These are phyloP conservation scores for Balansia obtecta DNA, from an alignment of 2,329 filamentous ascomycete species.

Conservation along the genomic window DNA sequence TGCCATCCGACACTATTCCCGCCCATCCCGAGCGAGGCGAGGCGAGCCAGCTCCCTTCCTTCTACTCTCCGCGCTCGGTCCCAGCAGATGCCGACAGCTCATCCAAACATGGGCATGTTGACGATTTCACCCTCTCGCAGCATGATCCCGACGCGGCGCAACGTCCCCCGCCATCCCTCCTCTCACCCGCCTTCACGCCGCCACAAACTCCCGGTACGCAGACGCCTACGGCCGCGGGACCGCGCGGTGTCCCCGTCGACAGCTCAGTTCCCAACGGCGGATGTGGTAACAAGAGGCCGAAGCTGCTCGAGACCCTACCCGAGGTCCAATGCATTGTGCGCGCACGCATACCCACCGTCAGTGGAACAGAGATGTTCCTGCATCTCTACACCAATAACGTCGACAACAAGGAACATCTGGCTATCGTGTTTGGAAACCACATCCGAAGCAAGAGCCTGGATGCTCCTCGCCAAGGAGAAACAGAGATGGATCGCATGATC, in stretches of 20 bases:
- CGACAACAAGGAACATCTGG: slow-evolving; percentile 91
- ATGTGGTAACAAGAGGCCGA: slow-evolving; percentile 53
- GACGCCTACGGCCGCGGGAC: slow-evolving; percentile 32
- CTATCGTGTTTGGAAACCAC: slow-evolving; percentile 85
- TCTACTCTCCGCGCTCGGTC: slow-evolving; percentile 31
- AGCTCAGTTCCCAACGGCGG: slow-evolving; percentile 44
- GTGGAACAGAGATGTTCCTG: slow-evolving; percentile 90
- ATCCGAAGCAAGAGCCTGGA: slow-evolving; percentile 68
- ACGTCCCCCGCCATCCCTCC: slow-evolving; percentile 50
- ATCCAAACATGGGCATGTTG: slow-evolving; percentile 14
- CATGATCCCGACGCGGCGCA: slow-evolving; percentile 8
- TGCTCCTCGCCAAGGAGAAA: slow-evolving; percentile 60
- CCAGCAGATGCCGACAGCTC: slow-evolving; percentile 16
- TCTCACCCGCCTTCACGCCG: slow-evolving; percentile 78
- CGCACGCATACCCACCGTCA: slow-evolving; percentile 85
- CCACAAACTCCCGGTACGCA: slow-evolving; percentile 49
- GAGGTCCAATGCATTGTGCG: slow-evolving; percentile 88
- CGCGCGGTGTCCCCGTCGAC: slow-evolving; percentile 47
- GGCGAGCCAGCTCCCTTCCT: slow-evolving; percentile 29
- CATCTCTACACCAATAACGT: slow-evolving; percentile 89
- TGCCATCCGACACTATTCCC: slow-evolving; percentile 3
- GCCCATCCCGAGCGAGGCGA: slow-evolving; percentile 10
- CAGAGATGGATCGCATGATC: slow-evolving; percentile 84
- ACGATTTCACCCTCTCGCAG: slow-evolving; percentile 25
- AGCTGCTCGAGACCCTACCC: slow-evolving; percentile 63